Evolutionary conservation across 495 filamentous ascomycete species (phyloP), one percentile per base, ranked within the genome.

Genomic region (Hyaloscypha variabilis): DNA sequence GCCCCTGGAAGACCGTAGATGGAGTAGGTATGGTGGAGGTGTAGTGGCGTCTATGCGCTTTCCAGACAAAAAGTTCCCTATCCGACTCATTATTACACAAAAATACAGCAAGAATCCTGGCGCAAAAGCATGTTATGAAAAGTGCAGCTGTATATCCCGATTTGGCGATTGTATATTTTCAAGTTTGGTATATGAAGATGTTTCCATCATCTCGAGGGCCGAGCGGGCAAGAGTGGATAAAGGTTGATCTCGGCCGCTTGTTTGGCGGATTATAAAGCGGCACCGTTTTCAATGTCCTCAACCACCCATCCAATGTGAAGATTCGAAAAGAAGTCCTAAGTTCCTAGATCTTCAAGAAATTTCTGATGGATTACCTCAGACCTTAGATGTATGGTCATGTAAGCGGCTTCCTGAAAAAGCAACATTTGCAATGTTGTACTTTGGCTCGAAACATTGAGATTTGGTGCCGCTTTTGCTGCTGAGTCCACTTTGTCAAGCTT

Each of bases 11-110:
- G 78, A 82, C 17, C 82, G 80, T 51, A 76, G 85, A 79, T 63
- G 81, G 73, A 74, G 88, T 77, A 78, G 83, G 76, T 53, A 80
- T 58, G 74, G 91, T 58, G 74, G 91, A 71, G 70, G 84, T 6
- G 69, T 54, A 2, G 57, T 24, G 6, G 29, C 26, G 25, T 50
- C 29, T 26, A 54, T 46, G 13, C 54, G n/a, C 19, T 67, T 19
- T 17, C 68, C 67, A 10, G 58, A 58, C 49, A 72, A 39, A 26
- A 70, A 72, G 30, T 66, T 56, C 23, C 28, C 51, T 11, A 69
- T 14, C 4, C 60, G 65, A 11, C 58, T 30, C 36, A 69, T 64
- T 10, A 13, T 46, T 58, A 29, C 10, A 21, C 24, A 14, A 17
- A 17, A 17, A 46, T 17, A 46, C 17, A 19, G 0, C 39, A 46